Base-by-base conservation (phyloP, 495 filamentous ascomycete genomes). In the Darksidea phi region DNA sequence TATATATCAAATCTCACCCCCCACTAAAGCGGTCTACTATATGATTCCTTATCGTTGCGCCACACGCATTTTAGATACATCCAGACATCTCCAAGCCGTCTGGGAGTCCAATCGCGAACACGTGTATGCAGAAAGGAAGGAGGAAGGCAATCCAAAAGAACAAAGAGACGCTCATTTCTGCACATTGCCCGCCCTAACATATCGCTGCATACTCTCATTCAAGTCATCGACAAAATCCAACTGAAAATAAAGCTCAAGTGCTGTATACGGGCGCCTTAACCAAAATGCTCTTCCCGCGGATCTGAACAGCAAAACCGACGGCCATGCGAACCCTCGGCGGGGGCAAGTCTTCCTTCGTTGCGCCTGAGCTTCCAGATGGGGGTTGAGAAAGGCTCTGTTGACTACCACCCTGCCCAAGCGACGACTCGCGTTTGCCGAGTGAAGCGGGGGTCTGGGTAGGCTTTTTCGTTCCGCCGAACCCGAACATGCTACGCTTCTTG, bases 191-290 rank as follows among this genome's bases (percentile, higher is more conserved):
- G 32, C 24, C 50, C 45, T 59, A 59, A 49, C 2, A 46, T 28
- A 12, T 21, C 32, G 20, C n/a, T 36, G 25, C 42, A 23, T 21
- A 7, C 45, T 13, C 54, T 36, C 45, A 54, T 45, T 15, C 36
- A 47, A 36, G 34, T 12, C 1, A n/a, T 48, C n/a, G 4, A 18
- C 47, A 21, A 50, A 36, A 43, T 20, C 32, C 32, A n/a, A 43
- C 18, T 18, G 13, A 24, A 28, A 32, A 20, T 20, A n/a, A 15
- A 41, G 1, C 43, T 67, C 54, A 68, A 32, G 66, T 69, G 59
- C 66, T 69, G 51, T 64, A 98, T n/a, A 97, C 89, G 15, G 95
- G 91, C 38, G 94, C 88, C 77, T 96, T 96, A 18, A 87, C 79
- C 68, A 98, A 74, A 53, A 96, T 87, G 71, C 87, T 90, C 65